Evolutionary conservation across 495 filamentous ascomycete species (phyloP).

Genomic region (Tricharina praecox): DNA sequence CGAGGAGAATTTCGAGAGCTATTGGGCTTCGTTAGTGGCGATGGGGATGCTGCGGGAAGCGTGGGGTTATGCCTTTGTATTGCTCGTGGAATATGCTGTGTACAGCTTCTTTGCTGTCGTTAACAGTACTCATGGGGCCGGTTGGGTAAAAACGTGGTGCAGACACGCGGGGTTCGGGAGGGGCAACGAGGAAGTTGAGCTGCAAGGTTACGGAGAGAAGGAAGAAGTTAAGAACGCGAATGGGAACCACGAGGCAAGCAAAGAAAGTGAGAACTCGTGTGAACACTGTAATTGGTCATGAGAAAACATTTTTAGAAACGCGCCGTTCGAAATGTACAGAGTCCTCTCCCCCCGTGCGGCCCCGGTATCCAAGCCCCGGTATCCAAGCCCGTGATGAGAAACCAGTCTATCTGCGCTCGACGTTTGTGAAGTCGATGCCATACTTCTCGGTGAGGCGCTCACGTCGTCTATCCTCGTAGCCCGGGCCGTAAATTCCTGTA

Average conservation of each 20-base stretch:
- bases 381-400: too few species aligned
- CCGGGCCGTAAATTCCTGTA: conserved; percentile 68
- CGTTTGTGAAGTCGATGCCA: conserved; percentile 61
- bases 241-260: not conserved
- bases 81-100: not conserved
- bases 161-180: not conserved
- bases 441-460: conserved; percentile 78
- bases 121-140: not conserved
- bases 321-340: not conserved
- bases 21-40: not conserved
- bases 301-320: not conserved
- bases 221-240: too few species aligned
- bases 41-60: not conserved
- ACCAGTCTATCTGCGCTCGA: conserved; percentile 23
- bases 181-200: not conserved
- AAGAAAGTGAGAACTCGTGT: not conserved
- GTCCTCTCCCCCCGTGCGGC: too few species aligned
- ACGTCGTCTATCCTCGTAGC: conserved; percentile 72
- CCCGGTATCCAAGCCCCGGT: too few species aligned
- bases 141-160: too few species aligned
- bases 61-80: not conserved
- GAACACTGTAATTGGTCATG: not conserved
- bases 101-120: conserved; percentile 1
- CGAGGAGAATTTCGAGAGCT: conserved; percentile 19
- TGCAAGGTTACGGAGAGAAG: too few species aligned